Evolutionary conservation across 345 rosid species (phyloP), one percentile per base, ranked within the genome.

Genomic region (Gossypium thurberi): DNA sequence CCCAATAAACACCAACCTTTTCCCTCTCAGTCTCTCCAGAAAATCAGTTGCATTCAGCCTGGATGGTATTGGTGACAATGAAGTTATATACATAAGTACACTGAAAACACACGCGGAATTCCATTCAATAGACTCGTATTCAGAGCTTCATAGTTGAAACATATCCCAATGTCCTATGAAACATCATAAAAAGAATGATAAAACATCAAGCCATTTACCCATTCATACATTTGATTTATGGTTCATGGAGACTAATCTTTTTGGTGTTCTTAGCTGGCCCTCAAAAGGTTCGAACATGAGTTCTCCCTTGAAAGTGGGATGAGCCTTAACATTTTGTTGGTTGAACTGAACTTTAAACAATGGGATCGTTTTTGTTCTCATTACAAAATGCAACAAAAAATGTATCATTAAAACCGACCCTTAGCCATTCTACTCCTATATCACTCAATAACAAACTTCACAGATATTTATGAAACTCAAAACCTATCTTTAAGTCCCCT

Each of bases 1-100:
- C 53, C 97, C 97, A 28, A 94, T 93, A 51, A 92, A 94, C 56
- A 90, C 95, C 28, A 92, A 81, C 78, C 86, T 94, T 85, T 87
- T 86, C 79, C 92, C 95, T 84, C 91, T 86, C 52, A 89, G 55
- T 74, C 86, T 88, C 86, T 65, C 69, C 37, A 65, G 70, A 44
- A 44, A 66, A 66, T 66, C 70, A 66, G 55, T 66, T 21, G 70
- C 96, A 78, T 94, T 90, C 82, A 91, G 78, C 77, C 93, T 87
- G 78, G 60, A 78, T 65, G 4, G 71, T 61, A 72, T 63, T 76
- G 55, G 40, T 52, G 73, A 79, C 51, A 73, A 55, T 28, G 65
- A 60, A 66, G 21, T 28, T 12, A 47, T 12, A 47, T 42, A 15
- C 40, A 63, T 47, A 20, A 23, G 51, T 47, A 12, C 17, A 56